Evolutionary conservation across 331 rosid genomes (phyloP), one percentile per base, ranked within the genome.

Genomic region (Malus hybrid): DNA sequence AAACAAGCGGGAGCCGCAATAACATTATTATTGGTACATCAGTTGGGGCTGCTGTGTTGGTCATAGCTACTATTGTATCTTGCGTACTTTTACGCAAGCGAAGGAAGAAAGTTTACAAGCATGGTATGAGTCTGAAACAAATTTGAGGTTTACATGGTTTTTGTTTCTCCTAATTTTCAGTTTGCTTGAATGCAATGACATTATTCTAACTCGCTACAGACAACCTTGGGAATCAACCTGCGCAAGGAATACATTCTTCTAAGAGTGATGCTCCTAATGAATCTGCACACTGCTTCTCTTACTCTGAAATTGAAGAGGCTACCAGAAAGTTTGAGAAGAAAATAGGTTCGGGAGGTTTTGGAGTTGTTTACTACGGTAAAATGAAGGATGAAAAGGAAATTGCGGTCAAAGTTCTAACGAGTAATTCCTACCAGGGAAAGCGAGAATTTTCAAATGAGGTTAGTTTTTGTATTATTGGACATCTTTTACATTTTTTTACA

Each of bases 401-500:
- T 81, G 98, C 98, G 3, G 96, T 93, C 57, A 93, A 93, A 86
- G 96, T 86, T 78, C 83, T 93, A 80, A 84, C 81, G 55, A 87
- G 88, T 75, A 86, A 84, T 74, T 84, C 98, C 78, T 89, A 74
- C 75, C 98, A 93, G 85, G 98, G 97, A 76, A 89, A 86, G 85
- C 89, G 92, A 71, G 97, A 93, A 82, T 89, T 93, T 82, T 85
- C 96, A 36, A 93, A 89, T 13, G 98, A 93, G 98, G 98, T 89
- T 70, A 72, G 75, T 61, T 68, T 70, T 64, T 71, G 24, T 74
- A 66, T 72, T 50, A 68, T 60, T 20, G 66, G 60, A 74, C 72
- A 65, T 78, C 69, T 53, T 74, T 57, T 33, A 11, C 28, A 53
- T 53, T 56, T 58, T 77, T 69, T 64, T 56, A 42, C 28, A 18